These are phyloP conservation scores for Lumnitzera littorea DNA, from an alignment of 345 rosid genomes.

Conservation along the genomic window DNA sequence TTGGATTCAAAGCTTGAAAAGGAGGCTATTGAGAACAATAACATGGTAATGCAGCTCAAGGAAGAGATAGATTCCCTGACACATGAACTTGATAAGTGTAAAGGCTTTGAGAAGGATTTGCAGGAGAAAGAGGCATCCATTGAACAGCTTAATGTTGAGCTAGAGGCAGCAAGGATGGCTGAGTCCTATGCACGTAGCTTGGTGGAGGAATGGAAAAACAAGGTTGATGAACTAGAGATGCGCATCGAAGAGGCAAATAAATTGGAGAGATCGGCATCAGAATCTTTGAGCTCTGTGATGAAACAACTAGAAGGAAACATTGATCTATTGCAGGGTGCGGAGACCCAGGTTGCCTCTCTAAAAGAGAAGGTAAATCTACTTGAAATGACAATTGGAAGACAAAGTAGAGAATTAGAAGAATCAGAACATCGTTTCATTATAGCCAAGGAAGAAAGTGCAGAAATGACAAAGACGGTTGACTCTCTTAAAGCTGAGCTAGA, in stretches of 20 bases:
- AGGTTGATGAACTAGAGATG: conserved; percentile 57
- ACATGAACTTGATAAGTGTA: conserved; percentile 53
- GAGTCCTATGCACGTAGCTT: conserved; percentile 73
- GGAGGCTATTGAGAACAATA: conserved; percentile 37
- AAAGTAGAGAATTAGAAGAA: conserved; percentile 62
- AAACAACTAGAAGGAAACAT: conserved; percentile 73
- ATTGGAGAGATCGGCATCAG: conserved; percentile 77
- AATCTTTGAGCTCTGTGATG: conserved; percentile 76
- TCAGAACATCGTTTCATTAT: conserved; percentile 28
- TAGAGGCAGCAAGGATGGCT: conserved; percentile 83
- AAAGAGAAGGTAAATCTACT: conserved; percentile 63
- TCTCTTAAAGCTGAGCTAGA: conserved; percentile 54
- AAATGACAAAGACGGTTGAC: conserved; percentile 34
- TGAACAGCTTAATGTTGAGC: conserved; percentile 69
- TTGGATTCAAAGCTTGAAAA: conserved; percentile 67
- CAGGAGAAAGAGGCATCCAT: conserved; percentile 48
- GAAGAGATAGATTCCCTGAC: conserved; percentile 45
- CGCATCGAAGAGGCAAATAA: conserved; percentile 50
- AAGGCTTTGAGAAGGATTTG: conserved; percentile 41
- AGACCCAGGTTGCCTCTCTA: conserved; percentile 49
- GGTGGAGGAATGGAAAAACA: conserved; percentile 64
- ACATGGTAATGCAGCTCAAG: conserved; percentile 26
- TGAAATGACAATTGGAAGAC: conserved; percentile 65
- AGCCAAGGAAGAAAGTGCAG: conserved; percentile 46
- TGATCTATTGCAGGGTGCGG: conserved; percentile 60